Conservation (phyloP, 139 green algal species). For the Mesotaenium endlicherianum region DNA sequence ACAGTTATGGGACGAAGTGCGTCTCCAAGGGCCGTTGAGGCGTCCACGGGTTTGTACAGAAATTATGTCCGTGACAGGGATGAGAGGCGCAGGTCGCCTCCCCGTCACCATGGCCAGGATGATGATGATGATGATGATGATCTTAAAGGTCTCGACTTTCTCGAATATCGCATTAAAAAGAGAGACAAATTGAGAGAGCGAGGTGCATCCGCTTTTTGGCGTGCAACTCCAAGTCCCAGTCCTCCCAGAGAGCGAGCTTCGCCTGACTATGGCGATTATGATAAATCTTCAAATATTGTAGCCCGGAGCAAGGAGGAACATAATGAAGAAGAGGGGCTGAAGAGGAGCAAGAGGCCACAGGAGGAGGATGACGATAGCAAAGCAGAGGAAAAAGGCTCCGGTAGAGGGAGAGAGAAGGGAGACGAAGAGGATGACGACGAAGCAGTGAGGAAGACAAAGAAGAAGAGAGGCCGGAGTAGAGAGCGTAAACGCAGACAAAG, state of each 20-base stretch:
- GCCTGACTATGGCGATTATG: neutral
- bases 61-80: too few relatives aligned
- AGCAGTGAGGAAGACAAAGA: neutral
- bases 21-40: too few relatives aligned
- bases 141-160: neutral
- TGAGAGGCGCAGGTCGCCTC: too few relatives aligned
- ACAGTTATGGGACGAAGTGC: too few relatives aligned
- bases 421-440: neutral
- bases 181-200: neutral
- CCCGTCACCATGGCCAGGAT: too few relatives aligned
- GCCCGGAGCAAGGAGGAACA: neutral
- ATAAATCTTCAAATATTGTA: neutral
- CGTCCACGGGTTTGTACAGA: too few relatives aligned
- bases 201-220: neutral
- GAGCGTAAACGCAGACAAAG: neutral
- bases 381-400: neutral
- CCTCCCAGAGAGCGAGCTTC: neutral
- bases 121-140: slow-evolving; percentile 6
- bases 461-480: neutral
- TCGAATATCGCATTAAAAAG: neutral
- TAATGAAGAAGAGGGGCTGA: neutral
- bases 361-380: neutral
- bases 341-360: neutral
- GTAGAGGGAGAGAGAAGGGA: neutral
- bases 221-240: neutral